Percentiles rank a stretch among this genome's conserved stretches.
These are phyloP conservation scores for Pyrus bretschneideri DNA, from an alignment of 306 rosid species.

Conservation along the genomic window DNA sequence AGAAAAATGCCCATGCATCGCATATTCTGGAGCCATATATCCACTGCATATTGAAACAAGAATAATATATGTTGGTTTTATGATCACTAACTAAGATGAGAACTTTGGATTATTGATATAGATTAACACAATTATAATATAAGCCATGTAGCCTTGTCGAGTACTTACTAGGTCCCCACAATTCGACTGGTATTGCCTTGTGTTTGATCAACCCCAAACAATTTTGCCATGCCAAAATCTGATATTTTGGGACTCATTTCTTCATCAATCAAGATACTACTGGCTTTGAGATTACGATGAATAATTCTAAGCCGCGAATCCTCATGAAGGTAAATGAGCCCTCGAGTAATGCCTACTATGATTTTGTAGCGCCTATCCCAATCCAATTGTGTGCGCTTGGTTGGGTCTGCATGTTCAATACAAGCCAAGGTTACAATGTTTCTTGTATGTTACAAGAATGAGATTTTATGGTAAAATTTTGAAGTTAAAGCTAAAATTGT, in stretches of 20 bases:
- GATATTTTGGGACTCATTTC: conserved; percentile 20
- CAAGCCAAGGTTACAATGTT: neutral
- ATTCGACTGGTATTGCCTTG: conserved; percentile 1
- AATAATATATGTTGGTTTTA: neutral
- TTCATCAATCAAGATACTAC: conserved; percentile 12
- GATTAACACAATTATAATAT: neutral
- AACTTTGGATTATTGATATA: neutral
- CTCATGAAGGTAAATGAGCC: conserved; percentile 18
- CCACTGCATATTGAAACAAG: neutral
- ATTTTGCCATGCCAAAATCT: conserved; percentile 17
- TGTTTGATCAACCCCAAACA: conserved; percentile 3
- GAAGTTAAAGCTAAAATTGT: neutral
- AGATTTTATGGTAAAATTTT: neutral
- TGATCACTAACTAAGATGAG: neutral
- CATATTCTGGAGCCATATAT: conserved; percentile 1
- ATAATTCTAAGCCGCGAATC: conserved; percentile 9
- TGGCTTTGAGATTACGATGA: neutral
- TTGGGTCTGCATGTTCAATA: neutral
- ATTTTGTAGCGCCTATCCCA: conserved; percentile 11
- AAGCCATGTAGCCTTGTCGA: neutral
- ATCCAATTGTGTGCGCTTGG: neutral
- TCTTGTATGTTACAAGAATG: neutral
- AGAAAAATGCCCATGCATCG: neutral
- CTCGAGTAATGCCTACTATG: conserved; percentile 7
- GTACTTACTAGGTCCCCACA: conserved; percentile 22